Evolutionary conservation across 768 basidiomycete genomes (phyloP).

Genomic region (Antrodiella citrinella): DNA sequence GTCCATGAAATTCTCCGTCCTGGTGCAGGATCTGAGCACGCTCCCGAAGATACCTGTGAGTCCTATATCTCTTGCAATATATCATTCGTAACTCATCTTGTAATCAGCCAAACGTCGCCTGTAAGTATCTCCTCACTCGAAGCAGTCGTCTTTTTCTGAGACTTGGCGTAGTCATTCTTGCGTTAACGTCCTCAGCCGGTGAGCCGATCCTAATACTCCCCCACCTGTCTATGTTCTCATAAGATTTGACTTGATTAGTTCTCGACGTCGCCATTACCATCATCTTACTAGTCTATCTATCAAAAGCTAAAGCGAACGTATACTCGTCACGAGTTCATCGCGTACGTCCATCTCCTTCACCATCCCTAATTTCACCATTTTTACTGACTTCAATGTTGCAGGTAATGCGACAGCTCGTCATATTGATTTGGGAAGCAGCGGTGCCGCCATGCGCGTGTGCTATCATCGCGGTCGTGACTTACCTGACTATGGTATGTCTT

Average conservation of each 20-base stretch:
- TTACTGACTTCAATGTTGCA: background rate
- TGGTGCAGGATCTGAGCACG: constrained; percentile 4
- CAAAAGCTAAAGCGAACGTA: constrained; percentile 13
- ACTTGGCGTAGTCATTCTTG: constrained; percentile 14
- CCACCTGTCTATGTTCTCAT: too few species aligned
- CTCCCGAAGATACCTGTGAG: constrained; percentile 10
- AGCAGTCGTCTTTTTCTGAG: too few species aligned
- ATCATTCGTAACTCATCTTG: too few species aligned
- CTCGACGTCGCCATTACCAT: constrained; percentile 16
- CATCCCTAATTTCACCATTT: too few species aligned
- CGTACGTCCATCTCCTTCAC: constrained; percentile 1
- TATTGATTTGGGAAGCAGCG: constrained; percentile 22
- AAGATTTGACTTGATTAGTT: too few species aligned
- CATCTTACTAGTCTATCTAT: constrained; percentile 13
- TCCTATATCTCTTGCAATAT: background rate
- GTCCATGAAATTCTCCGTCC: constrained; percentile 10
- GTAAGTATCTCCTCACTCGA: too few species aligned
- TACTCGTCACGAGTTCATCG: constrained; percentile 14
- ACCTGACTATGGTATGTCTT: constrained; percentile 12
- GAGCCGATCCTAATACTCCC: too few species aligned
- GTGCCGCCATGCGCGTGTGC: constrained; percentile 21
- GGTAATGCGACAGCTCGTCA: constrained; percentile 14
- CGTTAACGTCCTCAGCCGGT: constrained; percentile 12
- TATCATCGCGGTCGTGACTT: constrained; percentile 15
- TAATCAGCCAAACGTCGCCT: constrained; percentile 9